Conservation (phyloP, 2,329 filamentous ascomycete genomes). For the Hypoxylon sp. region DNA sequence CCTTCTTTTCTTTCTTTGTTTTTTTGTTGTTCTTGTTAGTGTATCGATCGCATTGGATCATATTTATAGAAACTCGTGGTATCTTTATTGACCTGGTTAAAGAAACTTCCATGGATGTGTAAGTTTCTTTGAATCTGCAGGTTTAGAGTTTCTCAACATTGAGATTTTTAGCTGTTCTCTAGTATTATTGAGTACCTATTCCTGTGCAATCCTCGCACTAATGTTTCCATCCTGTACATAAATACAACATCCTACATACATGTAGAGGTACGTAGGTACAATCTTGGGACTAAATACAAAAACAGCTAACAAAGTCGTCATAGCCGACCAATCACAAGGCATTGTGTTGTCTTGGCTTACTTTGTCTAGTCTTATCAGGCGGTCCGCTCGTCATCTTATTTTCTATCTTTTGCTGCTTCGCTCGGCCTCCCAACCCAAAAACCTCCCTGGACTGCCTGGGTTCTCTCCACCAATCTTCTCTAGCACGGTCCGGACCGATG, state of each 20-base stretch:
- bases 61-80: constrained; percentile 18
- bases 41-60: constrained; percentile 4
- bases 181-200: neutral
- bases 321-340: constrained; percentile 36
- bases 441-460: neutral
- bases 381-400: constrained; percentile 50
- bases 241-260: neutral
- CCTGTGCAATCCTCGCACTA: neutral
- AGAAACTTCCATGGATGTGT: neutral
- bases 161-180: neutral
- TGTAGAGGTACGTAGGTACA: neutral
- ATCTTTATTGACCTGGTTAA: neutral
- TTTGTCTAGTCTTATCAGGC: constrained; percentile 42
- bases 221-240: constrained; percentile 14
- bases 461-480: constrained; percentile 38
- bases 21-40: constrained; percentile 8
- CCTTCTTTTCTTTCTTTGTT: constrained; percentile 17
- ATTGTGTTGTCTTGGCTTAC: constrained; percentile 36
- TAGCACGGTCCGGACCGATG: constrained; percentile 52
- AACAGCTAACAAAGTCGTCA: constrained; percentile 36
- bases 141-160: constrained; percentile 2
- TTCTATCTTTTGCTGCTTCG: constrained; percentile 25
- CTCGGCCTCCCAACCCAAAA: constrained; percentile 39
- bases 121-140: neutral
- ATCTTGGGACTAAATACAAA: constrained; percentile 21